Percentiles rank a stretch among this genome's conserved stretches.
These are phyloP conservation scores for Brachypodium distachyon DNA, from an alignment of 202 grass and related monocot species.

Conservation along the genomic window DNA sequence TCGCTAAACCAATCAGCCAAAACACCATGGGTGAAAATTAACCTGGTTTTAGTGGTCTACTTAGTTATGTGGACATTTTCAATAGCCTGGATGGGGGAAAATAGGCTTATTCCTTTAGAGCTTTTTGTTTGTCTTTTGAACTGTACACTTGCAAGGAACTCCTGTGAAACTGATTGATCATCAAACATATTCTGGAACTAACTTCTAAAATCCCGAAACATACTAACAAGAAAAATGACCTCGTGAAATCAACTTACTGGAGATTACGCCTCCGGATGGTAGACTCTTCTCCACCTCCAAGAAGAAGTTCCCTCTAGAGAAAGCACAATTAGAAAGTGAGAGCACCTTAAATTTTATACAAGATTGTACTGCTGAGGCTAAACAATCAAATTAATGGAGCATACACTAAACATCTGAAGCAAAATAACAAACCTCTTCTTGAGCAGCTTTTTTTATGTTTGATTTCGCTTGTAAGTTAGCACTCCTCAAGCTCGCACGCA, in stretches of 20 bases:
- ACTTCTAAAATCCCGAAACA: background rate
- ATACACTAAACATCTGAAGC: background rate
- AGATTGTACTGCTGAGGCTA: background rate
- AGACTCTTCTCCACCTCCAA: constrained; percentile 75
- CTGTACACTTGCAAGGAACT: background rate
- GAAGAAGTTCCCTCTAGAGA: constrained; percentile 68
- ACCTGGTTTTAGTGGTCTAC: no score
- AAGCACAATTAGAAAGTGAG: constrained; percentile 10
- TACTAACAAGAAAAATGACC: background rate
- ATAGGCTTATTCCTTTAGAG: no score
- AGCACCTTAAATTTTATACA: background rate
- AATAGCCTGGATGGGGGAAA: no score
- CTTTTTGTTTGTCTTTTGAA: background rate
- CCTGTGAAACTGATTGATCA: background rate
- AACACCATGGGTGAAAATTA: no score
- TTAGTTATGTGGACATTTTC: no score
- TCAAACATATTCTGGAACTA: no score
- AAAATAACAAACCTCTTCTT: constrained; percentile 44
- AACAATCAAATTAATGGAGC: background rate
- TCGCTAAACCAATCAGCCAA: no score
- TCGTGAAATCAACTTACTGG: constrained; percentile 46
- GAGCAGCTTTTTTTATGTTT: constrained; percentile 62
- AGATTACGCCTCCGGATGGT: constrained; percentile 50
- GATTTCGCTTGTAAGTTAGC: constrained; percentile 74
- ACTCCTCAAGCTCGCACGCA: constrained; percentile 46